These are phyloP conservation scores for Chrysoporthe puriensis DNA, from an alignment of 2,329 filamentous ascomycete genomes.

Conservation along the genomic window DNA sequence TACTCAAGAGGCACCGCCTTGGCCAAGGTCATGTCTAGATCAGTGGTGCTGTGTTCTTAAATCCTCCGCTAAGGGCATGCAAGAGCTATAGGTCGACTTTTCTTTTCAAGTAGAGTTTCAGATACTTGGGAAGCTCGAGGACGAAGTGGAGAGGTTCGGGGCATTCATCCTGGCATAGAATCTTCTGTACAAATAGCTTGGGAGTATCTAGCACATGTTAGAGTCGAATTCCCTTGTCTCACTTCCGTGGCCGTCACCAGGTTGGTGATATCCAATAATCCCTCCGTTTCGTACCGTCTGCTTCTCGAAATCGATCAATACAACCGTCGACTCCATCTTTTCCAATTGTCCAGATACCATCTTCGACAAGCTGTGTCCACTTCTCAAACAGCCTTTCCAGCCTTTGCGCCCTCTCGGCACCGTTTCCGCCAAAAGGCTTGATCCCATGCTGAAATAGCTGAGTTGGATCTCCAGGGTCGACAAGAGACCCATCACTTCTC, in stretches of 20 bases:
- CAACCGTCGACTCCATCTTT: conserved; percentile 30
- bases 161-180: background rate
- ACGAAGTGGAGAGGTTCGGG: background rate
- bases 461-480: background rate
- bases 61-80: background rate
- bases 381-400: conserved; percentile 31
- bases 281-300: background rate
- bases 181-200: background rate
- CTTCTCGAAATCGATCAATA: conserved; percentile 31
- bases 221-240: background rate
- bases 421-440: background rate
- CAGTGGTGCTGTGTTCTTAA: too few relatives aligned
- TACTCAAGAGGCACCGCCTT: conserved; percentile 9
- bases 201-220: background rate
- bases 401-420: conserved; percentile 18
- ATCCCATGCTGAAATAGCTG: conserved; percentile 5
- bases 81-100: background rate
- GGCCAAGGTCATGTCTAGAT: background rate
- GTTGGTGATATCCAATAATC: background rate
- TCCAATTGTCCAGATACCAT: conserved; percentile 31
- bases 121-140: background rate
- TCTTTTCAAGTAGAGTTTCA: background rate
- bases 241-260: background rate
- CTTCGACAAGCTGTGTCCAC: conserved; percentile 27
- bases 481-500: background rate